Percentiles rank a stretch among this genome's conserved stretches.
These are phyloP conservation scores for Lasiodiplodia gonubiensis DNA, from an alignment of 2,329 filamentous ascomycete species.

Conservation along the genomic window DNA sequence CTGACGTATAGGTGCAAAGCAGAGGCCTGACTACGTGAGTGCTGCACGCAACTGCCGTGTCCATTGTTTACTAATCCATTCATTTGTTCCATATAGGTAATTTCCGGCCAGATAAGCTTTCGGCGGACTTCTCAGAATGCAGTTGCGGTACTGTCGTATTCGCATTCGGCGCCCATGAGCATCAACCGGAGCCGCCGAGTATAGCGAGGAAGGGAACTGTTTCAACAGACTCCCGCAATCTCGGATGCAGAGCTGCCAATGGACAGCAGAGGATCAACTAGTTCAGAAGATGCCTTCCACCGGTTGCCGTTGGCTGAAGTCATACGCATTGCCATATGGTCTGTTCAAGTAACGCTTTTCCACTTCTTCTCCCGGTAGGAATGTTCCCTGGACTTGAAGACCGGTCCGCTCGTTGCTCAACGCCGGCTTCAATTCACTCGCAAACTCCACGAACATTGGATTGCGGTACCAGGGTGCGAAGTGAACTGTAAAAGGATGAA, in stretches of 20 bases:
- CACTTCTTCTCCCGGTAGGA: constrained; percentile 51
- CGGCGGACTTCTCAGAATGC: background rate
- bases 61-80: background rate
- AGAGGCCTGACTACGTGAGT: background rate
- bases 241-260: background rate
- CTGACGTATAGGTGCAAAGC: background rate
- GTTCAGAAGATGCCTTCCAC: constrained; percentile 37
- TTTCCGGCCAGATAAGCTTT: background rate
- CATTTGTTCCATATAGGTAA: background rate
- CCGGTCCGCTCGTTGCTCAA: constrained; percentile 50
- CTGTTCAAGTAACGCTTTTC: constrained; percentile 59
- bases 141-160: background rate
- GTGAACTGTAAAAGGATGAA: constrained; percentile 47
- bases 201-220: background rate
- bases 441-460: constrained; percentile 61
- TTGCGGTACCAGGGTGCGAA: constrained; percentile 66
- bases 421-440: constrained; percentile 55
- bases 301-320: constrained; percentile 59
- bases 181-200: background rate
- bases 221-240: background rate
- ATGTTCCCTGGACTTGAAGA: constrained; percentile 60
- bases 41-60: background rate
- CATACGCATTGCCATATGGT: constrained; percentile 66
- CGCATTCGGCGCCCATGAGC: background rate
- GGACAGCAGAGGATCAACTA: background rate